These are phyloP conservation scores for Funneliformis caledonium DNA, from an alignment of 371 early-diverging fungal genomes.

Conservation along the genomic window DNA sequence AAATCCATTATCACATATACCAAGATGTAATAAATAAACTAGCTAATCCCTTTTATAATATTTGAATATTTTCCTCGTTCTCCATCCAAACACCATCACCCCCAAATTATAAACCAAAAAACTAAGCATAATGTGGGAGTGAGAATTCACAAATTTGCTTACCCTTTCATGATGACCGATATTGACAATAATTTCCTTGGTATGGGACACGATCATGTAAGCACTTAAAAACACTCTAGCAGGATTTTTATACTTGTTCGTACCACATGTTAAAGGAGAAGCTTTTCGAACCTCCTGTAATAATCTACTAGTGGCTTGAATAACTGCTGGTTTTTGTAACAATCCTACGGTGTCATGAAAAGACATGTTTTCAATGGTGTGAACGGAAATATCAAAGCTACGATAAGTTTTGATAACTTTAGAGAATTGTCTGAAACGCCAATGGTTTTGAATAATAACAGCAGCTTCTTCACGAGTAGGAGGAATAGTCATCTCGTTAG, in stretches of 20 bases:
- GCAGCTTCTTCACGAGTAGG: conserved; percentile 37
- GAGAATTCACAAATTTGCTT: conserved; percentile 23
- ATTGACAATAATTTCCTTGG: conserved; percentile 61
- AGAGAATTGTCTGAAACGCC: conserved; percentile 24
- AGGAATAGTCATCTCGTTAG: neutral
- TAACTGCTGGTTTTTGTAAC: conserved; percentile 27
- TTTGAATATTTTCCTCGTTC: too few species aligned
- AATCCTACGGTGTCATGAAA: conserved; percentile 25
- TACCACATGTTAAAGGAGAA: conserved; percentile 26
- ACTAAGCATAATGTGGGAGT: too few species aligned
- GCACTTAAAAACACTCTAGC: conserved; percentile 68
- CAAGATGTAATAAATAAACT: neutral
- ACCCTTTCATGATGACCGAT: conserved; percentile 61
- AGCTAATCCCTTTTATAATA: neutral
- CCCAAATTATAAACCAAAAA: too few species aligned
- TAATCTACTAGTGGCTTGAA: conserved; percentile 32
- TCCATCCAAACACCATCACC: too few species aligned
- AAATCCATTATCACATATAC: neutral
- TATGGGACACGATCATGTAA: conserved; percentile 71
- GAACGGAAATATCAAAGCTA: conserved; percentile 20
- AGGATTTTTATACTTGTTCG: conserved; percentile 49
- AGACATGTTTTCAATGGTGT: neutral
- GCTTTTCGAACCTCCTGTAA: conserved; percentile 21
- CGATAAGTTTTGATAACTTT: conserved; percentile 3
- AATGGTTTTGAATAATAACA: conserved; percentile 29